Percentiles rank a stretch among this genome's conserved stretches.
Conservation (phyloP, 2,329 filamentous ascomycete genomes). For the Pestalotiopsis sp. region DNA sequence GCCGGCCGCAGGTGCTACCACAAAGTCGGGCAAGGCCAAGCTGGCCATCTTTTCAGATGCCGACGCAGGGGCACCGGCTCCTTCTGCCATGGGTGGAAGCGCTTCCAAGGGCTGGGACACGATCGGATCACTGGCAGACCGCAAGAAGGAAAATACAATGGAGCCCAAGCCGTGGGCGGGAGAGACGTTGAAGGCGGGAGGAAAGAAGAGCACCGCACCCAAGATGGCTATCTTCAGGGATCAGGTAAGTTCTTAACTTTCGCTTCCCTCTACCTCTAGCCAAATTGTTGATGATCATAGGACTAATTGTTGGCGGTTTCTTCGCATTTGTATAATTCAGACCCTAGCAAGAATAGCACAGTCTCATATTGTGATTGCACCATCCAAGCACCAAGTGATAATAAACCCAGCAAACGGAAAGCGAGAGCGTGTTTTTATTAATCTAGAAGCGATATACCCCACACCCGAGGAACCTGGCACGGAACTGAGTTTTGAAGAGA, state of each 20-base stretch:
- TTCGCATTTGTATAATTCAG: conserved; percentile 50
- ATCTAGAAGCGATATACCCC: conserved; percentile 84
- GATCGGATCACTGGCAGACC: conserved; percentile 82
- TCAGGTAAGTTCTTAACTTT: conserved; percentile 70
- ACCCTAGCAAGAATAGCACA: conserved; percentile 62
- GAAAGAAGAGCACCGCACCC: conserved; percentile 72
- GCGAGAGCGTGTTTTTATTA: conserved; percentile 84
- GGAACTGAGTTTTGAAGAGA: conserved; percentile 89
- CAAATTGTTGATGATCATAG: conserved; percentile 86
- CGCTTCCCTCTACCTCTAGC: conserved; percentile 38
- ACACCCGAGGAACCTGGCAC: conserved; percentile 69
- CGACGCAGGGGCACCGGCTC: conserved; percentile 60
- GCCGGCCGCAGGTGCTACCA: conserved; percentile 49
- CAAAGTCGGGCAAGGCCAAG: conserved; percentile 76
- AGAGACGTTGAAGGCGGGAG: conserved; percentile 85
- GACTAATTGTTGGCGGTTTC: conserved; percentile 77
- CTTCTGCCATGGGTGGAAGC: conserved; percentile 52
- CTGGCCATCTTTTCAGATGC: conserved; percentile 89
- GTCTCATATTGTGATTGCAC: conserved; percentile 67
- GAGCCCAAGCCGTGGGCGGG: conserved; percentile 90
- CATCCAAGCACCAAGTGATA: conserved; percentile 75
- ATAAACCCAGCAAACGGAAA: conserved; percentile 82
- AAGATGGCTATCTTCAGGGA: conserved; percentile 97
- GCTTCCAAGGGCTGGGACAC: conserved; percentile 81
- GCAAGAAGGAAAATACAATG: conserved; percentile 91